Conservation (phyloP, 1,284 basidiomycete genomes). For the Malassezia psittaci region DNA sequence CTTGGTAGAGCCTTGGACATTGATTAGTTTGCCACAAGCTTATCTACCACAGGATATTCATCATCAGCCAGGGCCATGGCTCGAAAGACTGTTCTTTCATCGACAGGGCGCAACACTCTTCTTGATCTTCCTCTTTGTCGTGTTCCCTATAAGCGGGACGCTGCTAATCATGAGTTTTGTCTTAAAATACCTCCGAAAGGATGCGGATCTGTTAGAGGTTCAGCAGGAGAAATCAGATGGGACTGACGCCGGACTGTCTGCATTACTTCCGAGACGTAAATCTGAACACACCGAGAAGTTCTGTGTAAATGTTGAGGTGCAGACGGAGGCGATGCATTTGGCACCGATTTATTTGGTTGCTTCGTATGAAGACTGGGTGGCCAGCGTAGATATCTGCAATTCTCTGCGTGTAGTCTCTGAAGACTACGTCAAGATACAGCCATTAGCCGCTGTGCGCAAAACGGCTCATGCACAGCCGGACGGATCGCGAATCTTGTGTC, state of each 20-base stretch:
- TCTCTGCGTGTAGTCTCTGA: slow-evolving; percentile 20
- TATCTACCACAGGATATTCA: background rate
- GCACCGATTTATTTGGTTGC: slow-evolving; percentile 58
- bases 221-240: slow-evolving; percentile 48
- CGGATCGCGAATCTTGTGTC: background rate
- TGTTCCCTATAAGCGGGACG: slow-evolving; percentile 72
- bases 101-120: slow-evolving; percentile 17
- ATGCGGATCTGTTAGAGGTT: slow-evolving; percentile 77
- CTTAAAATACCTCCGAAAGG: slow-evolving; percentile 78
- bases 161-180: slow-evolving; percentile 65
- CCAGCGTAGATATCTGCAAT: slow-evolving; percentile 64
- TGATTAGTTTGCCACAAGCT: slow-evolving; percentile 53
- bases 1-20: slow-evolving; percentile 65
- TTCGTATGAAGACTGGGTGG: slow-evolving; percentile 23
- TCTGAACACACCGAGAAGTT: slow-evolving; percentile 46
- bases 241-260: slow-evolving; percentile 4
- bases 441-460: slow-evolving; percentile 4
- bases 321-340: slow-evolving; percentile 61
- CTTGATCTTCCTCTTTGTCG: slow-evolving; percentile 50
- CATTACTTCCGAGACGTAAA: background rate
- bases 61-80: slow-evolving; percentile 13
- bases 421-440: background rate
- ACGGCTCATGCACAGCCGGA: background rate
- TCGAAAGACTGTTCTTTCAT: slow-evolving; percentile 15
- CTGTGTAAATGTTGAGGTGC: slow-evolving; percentile 57